A percentile compares a stretch with the other conserved stretches of the same genome.
Evolutionary conservation across 2,329 filamentous ascomycete genomes (phyloP).

Genomic region (Zymoseptoria crescenta): DNA sequence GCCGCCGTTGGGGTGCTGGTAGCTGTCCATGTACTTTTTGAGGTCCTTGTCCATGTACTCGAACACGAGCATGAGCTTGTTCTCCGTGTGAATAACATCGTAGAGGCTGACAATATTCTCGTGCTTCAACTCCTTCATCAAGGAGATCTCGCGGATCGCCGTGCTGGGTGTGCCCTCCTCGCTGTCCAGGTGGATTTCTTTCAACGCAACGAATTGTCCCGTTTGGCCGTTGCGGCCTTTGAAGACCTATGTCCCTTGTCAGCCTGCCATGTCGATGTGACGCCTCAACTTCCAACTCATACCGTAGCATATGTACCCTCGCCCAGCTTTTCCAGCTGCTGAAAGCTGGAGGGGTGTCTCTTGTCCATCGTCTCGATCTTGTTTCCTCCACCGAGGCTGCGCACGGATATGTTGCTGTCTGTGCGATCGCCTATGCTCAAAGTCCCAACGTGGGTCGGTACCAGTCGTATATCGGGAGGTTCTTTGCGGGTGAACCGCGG

Average conservation of each 20-base stretch:
- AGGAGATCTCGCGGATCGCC: slow-evolving; percentile 93
- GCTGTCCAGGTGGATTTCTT: slow-evolving; percentile 97
- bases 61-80: slow-evolving; percentile 98
- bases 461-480: slow-evolving; percentile 38
- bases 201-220: slow-evolving; percentile 89
- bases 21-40: slow-evolving; percentile 91
- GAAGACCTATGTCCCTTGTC: slow-evolving; percentile 63
- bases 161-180: slow-evolving; percentile 97
- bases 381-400: slow-evolving; percentile 39
- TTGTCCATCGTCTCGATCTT: slow-evolving; percentile 64
- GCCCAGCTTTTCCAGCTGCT: slow-evolving; percentile 96
- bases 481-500: slow-evolving; percentile 38
- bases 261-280: background rate
- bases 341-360: slow-evolving; percentile 93
- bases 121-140: slow-evolving; percentile 99
- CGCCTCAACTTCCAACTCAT: slow-evolving; percentile 15
- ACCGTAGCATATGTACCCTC: slow-evolving; percentile 98
- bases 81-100: slow-evolving; percentile 99
- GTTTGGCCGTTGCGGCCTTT: slow-evolving; percentile 97
- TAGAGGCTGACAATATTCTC: slow-evolving; percentile 96
- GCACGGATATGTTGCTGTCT: slow-evolving; percentile 45
- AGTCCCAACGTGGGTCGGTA: slow-evolving; percentile 43
- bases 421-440: slow-evolving; percentile 40
- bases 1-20: slow-evolving; percentile 52
- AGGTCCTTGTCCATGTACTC: slow-evolving; percentile 98